Percentiles rank a stretch among this genome's conserved stretches.
Conservation (phyloP, 257 asterid species). For the Solanum pimpinellifolium region DNA sequence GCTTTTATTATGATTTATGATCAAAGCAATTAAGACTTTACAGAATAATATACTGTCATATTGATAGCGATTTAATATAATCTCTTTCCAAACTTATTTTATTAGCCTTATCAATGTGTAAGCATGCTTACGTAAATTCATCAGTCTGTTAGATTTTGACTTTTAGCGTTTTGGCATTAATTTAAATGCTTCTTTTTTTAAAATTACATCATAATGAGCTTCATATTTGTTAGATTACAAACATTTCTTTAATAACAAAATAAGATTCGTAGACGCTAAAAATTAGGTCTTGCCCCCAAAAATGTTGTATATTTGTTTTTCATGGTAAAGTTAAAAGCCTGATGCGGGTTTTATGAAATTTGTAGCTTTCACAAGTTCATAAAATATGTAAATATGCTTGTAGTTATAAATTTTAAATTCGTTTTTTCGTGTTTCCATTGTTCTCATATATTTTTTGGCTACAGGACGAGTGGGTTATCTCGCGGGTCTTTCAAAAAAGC, state of each 20-base stretch:
- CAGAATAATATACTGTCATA: background rate
- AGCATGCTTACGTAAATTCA: background rate
- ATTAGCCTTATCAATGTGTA: background rate
- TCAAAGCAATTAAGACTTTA: background rate
- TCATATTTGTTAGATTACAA: background rate
- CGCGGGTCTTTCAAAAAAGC: constrained; percentile 66
- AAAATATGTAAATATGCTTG: too few species aligned
- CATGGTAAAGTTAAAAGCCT: background rate
- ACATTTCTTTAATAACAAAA: background rate
- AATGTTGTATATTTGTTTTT: background rate
- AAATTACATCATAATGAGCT: background rate
- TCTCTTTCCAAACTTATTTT: background rate
- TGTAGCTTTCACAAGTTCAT: background rate
- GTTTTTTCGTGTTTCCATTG: background rate
- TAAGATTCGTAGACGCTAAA: background rate
- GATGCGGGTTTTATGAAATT: background rate
- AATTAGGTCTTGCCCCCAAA: rapidly evolving
- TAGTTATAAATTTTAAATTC: background rate
- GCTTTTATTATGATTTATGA: background rate
- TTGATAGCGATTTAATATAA: background rate
- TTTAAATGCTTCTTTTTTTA: background rate
- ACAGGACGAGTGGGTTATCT: constrained; percentile 95
- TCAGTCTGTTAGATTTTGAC: background rate
- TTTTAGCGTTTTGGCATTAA: background rate
- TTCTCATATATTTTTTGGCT: background rate